These are phyloP conservation scores for Fusarium acutatum DNA, from an alignment of 2,329 filamentous ascomycete genomes.

Conservation along the genomic window DNA sequence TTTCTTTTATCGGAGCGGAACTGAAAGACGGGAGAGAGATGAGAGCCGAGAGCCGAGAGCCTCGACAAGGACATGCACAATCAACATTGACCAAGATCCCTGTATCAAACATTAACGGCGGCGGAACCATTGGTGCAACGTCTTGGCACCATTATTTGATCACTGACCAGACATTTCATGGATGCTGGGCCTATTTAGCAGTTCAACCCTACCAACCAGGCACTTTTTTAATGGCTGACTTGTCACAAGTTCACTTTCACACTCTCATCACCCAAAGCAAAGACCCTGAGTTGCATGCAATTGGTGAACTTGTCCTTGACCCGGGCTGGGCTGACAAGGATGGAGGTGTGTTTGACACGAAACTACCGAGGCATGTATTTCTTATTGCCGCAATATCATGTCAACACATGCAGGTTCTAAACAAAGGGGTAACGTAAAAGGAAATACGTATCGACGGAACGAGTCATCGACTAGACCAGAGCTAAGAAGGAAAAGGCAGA, in stretches of 20 bases:
- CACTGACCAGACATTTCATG: neutral
- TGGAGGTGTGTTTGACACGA: neutral
- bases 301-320: neutral
- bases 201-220: neutral
- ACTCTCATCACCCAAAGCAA: neutral
- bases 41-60: neutral
- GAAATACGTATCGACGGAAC: neutral
- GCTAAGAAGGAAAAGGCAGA: neutral
- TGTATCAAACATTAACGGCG: conserved; percentile 20
- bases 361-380: conserved; percentile 16
- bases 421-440: neutral
- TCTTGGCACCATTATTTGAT: conserved; percentile 18
- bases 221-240: neutral
- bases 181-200: neutral
- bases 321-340: neutral
- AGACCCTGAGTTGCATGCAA: neutral
- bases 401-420: conserved; percentile 6
- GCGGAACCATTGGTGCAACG: conserved; percentile 26
- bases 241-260: neutral
- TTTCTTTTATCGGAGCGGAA: neutral
- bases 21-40: conserved; percentile 7
- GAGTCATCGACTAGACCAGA: neutral
- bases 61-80: conserved; percentile 17
- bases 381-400: neutral
- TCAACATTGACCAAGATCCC: conserved; percentile 4